Base-by-base conservation (phyloP, 2,329 filamentous ascomycete genomes). In the Mollisiaceae sp. region DNA sequence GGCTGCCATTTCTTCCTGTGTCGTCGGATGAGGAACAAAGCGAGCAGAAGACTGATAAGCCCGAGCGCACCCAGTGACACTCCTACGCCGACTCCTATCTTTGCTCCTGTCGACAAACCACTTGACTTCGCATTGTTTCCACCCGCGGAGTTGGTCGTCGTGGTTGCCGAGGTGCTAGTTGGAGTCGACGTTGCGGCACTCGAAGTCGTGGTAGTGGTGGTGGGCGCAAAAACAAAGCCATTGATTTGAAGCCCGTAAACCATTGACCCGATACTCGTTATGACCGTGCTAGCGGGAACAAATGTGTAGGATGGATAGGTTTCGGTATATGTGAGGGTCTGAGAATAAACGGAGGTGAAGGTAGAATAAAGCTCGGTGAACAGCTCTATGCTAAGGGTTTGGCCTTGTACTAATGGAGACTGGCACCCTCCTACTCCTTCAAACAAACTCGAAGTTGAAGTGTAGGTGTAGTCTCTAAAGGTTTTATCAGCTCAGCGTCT, bases 21-120 rank as follows among this genome's bases (percentile, higher is more conserved):
- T 36, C 54, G 27, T 8, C 54, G 54, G 32, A 36, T 36, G 27
- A 56, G 27, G 54, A 56, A 56, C 3, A 56, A 22, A 38, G 54
- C 18, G 1, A 56, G 12, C 8, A 56, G 14, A 12, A 39, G 15
- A 22, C 32, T 12, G 32, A n/a, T 5, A 11, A 56, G 15, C 18
- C 54, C 54, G 5, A 56, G 27, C 4, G 18, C 54, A n/a, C 27
- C 27, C 15, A 56, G 27, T 12, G 54, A 38, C 6, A 38, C 32
- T n/a, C 54, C 54, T 1, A 56, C 54, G 9, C 54, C 27, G 32
- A 56, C 36, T 8, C 54, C 54, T 27, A 56, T 56, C 18, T 56
- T 56, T n/a, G 54, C 18, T 18, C 54, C 54, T 56, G 54, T 56
- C 9, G 54, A 18, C 15, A 56, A 14, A 14, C 47, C 47, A 22